Base-by-base conservation (phyloP, 2,329 filamentous ascomycete genomes). In the Talaromyces sp. region DNA sequence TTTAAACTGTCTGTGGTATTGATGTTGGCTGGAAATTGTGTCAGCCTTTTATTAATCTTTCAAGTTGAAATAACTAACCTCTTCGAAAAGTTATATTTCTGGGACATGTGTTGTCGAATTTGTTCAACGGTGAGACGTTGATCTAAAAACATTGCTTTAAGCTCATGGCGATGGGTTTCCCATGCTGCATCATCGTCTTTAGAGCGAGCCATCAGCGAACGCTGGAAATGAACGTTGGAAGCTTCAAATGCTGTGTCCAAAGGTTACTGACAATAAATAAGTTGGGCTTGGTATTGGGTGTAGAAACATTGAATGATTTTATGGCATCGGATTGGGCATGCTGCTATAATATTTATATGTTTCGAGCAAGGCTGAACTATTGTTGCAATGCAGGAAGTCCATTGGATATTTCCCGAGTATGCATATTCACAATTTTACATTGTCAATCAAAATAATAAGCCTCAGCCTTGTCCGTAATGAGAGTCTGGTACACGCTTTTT, bases 1-100 rank as follows among this genome's bases (percentile, higher is more conserved):
- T 39, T 64, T 65, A 60, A 72, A 68, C 61, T 67, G 68, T 11
- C 65, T 64, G 55, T 63, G 63, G 51, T 67, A 70, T 60, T 70
- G 67, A 27, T 61, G 58, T 59, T 65, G 67, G 27, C 66, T 69
- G 4, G 33, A 15, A 58, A 49, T 25, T 17, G 11, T 13, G 33
- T 52, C 13, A 51, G 30, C 7, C 4, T 58, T 58, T 28, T 25
- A 1, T 32, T 19, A 9, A 13, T 28, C 25, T n/a, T 25, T n/a
- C 42, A 13, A 9, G 42, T 33, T 52, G 22, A 25, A 33, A 15
- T 42, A 61, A 36, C 63, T 65, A 32, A 63, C 63, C 53, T 62
- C 57, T 55, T 63, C 47, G 44, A 32, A 57, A 65, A 65, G 42
- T 36, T 30, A 49, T 62, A 58, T 36, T 36, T 49, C 55, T 63